Conservation (phyloP, 371 early-diverging fungal species). For the Funneliformis caledonium region DNA sequence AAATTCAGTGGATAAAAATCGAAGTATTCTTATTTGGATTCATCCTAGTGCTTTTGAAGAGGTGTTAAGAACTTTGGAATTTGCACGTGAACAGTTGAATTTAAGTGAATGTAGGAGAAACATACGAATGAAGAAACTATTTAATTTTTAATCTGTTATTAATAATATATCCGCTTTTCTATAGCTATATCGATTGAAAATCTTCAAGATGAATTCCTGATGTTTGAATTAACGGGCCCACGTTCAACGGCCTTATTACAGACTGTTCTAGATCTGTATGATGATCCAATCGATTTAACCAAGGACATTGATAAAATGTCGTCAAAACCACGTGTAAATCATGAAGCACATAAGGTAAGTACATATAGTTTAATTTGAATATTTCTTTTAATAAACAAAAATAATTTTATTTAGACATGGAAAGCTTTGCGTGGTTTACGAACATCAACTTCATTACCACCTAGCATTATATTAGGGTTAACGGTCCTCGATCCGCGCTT, state of each 20-base stretch:
- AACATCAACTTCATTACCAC: slow-evolving; percentile 69
- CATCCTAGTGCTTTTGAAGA: slow-evolving; percentile 64
- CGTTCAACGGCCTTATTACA: slow-evolving; percentile 72
- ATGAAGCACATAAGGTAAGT: slow-evolving; percentile 48
- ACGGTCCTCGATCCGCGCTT: slow-evolving; percentile 76
- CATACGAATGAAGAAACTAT: not conserved
- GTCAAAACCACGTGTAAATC: slow-evolving; percentile 35
- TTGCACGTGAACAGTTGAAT: slow-evolving; percentile 38
- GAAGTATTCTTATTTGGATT: slow-evolving; percentile 67
- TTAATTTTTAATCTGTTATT: not conserved
- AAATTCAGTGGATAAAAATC: slow-evolving; percentile 23
- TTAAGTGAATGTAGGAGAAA: slow-evolving; percentile 36
- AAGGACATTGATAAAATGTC: not conserved
- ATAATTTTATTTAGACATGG: slow-evolving; percentile 51
- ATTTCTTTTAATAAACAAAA: not conserved
- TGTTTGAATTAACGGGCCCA: slow-evolving; percentile 83
- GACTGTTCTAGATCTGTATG: slow-evolving; percentile 52
- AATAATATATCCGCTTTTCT: not conserved
- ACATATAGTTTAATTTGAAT: not conserved
- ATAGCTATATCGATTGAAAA: slow-evolving; percentile 14
- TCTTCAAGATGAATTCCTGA: slow-evolving; percentile 49
- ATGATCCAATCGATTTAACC: slow-evolving; percentile 13
- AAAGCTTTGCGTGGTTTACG: slow-evolving; percentile 53
- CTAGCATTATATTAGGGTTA: slow-evolving; percentile 69
- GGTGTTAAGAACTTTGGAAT: slow-evolving; percentile 44